phyloP scores from a whole-genome alignment of 2,329 filamentous ascomycete species.

The Thyridium curvatum region DNA sequence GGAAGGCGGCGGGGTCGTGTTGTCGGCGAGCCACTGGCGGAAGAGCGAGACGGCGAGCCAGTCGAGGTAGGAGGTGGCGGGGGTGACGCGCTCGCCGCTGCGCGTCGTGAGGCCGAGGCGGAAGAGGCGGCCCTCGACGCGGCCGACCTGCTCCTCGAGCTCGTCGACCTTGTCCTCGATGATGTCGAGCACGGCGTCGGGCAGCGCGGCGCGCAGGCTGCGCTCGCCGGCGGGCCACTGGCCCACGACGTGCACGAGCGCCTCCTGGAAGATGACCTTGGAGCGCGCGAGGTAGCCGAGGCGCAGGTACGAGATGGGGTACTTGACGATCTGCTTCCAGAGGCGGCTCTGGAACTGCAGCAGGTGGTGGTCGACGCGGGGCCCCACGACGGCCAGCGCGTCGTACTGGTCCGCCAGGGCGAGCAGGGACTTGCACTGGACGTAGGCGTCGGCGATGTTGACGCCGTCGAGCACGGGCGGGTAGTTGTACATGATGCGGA shows the following conservation, averaged over 20 bases:
- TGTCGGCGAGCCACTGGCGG: conserved; percentile 88
- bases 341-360: conserved; percentile 84
- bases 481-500: conserved; percentile 94
- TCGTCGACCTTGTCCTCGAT: conserved; percentile 96
- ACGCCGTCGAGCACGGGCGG: conserved; percentile 73
- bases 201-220: conserved; percentile 67
- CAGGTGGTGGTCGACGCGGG: conserved; percentile 87
- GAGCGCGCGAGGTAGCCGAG: conserved; percentile 81
- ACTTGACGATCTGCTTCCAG: conserved; percentile 96
- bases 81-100: conserved; percentile 75
- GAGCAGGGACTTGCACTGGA: conserved; percentile 87
- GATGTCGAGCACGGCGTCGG: conserved; percentile 73
- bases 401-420: conserved; percentile 93
- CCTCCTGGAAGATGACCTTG: conserved; percentile 79
- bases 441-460: conserved; percentile 88
- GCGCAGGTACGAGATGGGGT: conserved; percentile 86
- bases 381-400: conserved; percentile 78
- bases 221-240: conserved; percentile 83
- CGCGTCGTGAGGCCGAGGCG: conserved; percentile 72
- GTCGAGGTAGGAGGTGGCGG: conserved; percentile 74
- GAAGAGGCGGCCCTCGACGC: conserved; percentile 77
- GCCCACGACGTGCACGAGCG: conserved; percentile 87
- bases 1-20: conserved; percentile 65
- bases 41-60: conserved; percentile 87
- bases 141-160: conserved; percentile 73